These are phyloP conservation scores for Globisporangium cystogenes DNA, from an alignment of 352 stramenopile genomes.

Conservation along the genomic window DNA sequence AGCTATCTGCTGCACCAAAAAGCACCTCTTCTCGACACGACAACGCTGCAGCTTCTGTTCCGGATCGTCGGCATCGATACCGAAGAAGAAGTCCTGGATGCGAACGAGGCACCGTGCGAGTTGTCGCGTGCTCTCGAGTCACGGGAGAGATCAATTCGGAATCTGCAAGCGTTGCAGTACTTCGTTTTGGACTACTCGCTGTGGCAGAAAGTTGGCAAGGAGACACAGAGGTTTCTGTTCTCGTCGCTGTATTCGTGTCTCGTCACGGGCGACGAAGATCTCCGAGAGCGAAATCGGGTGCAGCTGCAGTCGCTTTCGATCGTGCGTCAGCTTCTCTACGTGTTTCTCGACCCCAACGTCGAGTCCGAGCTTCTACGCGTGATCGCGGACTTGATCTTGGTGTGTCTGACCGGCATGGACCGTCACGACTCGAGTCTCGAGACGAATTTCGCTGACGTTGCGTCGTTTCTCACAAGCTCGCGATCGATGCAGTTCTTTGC, in stretches of 20 bases:
- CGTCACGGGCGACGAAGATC: conserved; percentile 35
- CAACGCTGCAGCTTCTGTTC: conserved; percentile 36
- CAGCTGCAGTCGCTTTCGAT: conserved; percentile 63
- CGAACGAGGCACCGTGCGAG: background rate
- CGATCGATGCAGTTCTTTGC: conserved; percentile 48
- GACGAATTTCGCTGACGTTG: conserved; percentile 59
- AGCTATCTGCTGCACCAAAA: conserved; percentile 68
- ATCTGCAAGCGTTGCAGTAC: conserved; percentile 60
- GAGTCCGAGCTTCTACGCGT: conserved; percentile 42
- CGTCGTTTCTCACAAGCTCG: conserved; percentile 49
- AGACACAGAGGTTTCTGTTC: conserved; percentile 48
- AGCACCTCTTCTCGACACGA: conserved; percentile 26
- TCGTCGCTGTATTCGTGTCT: conserved; percentile 60
- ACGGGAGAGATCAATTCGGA: conserved; percentile 41
- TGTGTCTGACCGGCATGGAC: conserved; percentile 48
- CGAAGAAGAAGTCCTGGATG: background rate
- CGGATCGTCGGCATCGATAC: conserved; percentile 51
- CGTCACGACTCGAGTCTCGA: conserved; percentile 28
- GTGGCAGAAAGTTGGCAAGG: conserved; percentile 38
- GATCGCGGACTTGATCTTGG: conserved; percentile 60
- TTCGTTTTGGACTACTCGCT: conserved; percentile 71
- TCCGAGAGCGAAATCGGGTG: conserved; percentile 46
- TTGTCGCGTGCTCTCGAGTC: background rate
- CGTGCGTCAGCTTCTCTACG: conserved; percentile 61
- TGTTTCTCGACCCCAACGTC: conserved; percentile 55